Conservation (phyloP, 805 yeast species). For the Ogataea naganishii region DNA sequence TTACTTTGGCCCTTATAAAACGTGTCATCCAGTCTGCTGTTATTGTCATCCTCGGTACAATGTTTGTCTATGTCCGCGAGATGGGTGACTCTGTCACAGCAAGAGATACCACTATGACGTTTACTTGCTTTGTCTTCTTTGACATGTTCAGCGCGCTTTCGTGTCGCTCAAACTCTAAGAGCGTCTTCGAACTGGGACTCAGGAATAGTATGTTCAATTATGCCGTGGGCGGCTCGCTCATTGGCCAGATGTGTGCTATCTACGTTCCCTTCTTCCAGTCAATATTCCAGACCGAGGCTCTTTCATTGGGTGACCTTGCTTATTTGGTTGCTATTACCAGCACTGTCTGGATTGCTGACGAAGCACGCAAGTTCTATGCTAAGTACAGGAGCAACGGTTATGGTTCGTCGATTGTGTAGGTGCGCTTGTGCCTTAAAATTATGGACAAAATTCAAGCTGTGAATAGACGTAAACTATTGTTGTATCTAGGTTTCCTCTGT, state of each 20-base stretch:
- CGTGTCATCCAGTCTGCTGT: slow-evolving; percentile 71
- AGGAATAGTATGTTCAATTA: slow-evolving; percentile 85
- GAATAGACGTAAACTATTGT: too few species aligned
- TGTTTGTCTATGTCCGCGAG: slow-evolving; percentile 77
- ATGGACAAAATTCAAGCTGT: too few species aligned
- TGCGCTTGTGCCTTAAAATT: too few species aligned
- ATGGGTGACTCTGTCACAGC: slow-evolving; percentile 84
- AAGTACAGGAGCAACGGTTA: too few species aligned
- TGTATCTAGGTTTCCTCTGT: too few species aligned
- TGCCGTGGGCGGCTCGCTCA: slow-evolving; percentile 79
- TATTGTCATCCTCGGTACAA: slow-evolving; percentile 77
- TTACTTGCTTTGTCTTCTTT: slow-evolving; percentile 90
- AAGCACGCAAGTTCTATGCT: slow-evolving; percentile 49
- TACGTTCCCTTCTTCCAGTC: slow-evolving; percentile 89
- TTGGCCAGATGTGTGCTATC: slow-evolving; percentile 90
- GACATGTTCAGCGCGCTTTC: slow-evolving; percentile 96
- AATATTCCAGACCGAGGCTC: slow-evolving; percentile 91
- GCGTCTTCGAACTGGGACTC: slow-evolving; percentile 75
- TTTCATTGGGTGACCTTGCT: slow-evolving; percentile 59
- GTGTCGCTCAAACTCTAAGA: slow-evolving; percentile 82
- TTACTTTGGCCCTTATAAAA: slow-evolving; percentile 59
- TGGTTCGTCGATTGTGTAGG: too few species aligned
- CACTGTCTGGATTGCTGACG: slow-evolving; percentile 81
- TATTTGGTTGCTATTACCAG: slow-evolving; percentile 60
- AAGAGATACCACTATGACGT: slow-evolving; percentile 98